Evolutionary conservation across 2,329 filamentous ascomycete genomes (phyloP).

Genomic region (Sclerotinia minor): DNA sequence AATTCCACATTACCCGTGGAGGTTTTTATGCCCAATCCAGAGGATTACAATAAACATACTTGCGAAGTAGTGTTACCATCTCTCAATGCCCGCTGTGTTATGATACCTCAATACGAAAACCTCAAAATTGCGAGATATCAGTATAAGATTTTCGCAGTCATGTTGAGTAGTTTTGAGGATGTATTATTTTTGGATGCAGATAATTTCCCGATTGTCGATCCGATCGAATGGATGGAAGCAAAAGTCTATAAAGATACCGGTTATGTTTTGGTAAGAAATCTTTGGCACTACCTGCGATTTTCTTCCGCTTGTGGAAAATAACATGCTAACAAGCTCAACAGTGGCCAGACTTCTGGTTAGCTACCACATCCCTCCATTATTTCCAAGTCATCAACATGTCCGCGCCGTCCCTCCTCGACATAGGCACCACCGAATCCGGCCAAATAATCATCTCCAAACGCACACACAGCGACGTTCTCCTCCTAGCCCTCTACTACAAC

Average conservation of each 20-base stretch:
- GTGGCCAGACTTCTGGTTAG: slow-evolving; percentile 51
- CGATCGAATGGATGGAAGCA: slow-evolving; percentile 45
- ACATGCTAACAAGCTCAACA: background rate
- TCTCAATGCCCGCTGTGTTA: slow-evolving; percentile 44
- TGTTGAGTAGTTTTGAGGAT: slow-evolving; percentile 52
- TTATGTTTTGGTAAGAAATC: slow-evolving; percentile 41
- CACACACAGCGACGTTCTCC: slow-evolving; percentile 46
- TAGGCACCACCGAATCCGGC: slow-evolving; percentile 47
- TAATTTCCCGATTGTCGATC: slow-evolving; percentile 46
- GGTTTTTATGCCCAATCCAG: slow-evolving; percentile 44
- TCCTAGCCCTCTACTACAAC: slow-evolving; percentile 53
- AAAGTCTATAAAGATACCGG: slow-evolving; percentile 47
- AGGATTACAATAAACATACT: slow-evolving; percentile 43
- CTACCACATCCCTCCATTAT: slow-evolving; percentile 44
- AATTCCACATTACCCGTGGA: slow-evolving; percentile 45
- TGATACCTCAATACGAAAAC: slow-evolving; percentile 45
- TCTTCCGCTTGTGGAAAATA: background rate
- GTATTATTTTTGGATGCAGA: slow-evolving; percentile 52
- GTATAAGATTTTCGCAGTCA: slow-evolving; percentile 50
- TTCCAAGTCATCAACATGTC: slow-evolving; percentile 42
- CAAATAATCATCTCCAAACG: slow-evolving; percentile 48
- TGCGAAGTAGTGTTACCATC: slow-evolving; percentile 44
- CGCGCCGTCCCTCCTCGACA: slow-evolving; percentile 30
- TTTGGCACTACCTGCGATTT: background rate
- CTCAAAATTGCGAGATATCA: slow-evolving; percentile 48